A percentile compares a stretch with the other conserved stretches of the same genome.
phyloP scores from a whole-genome alignment of 306 rosid species.

The Albizia julibrissin region DNA sequence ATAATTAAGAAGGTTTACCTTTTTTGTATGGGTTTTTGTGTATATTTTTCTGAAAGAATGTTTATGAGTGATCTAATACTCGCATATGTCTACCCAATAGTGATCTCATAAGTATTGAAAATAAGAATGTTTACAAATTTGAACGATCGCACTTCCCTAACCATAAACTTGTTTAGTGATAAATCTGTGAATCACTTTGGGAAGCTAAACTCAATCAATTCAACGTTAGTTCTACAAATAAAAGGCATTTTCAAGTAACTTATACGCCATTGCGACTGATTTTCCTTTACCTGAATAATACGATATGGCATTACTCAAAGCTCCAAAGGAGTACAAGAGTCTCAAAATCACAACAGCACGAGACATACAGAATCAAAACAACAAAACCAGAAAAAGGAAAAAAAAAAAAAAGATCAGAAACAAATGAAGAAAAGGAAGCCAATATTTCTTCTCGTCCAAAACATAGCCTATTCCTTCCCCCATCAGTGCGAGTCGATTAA shows the following conservation, averaged over 20 bases:
- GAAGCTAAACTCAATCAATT: not conserved
- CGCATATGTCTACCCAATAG: not conserved
- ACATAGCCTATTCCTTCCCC: no score
- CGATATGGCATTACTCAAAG: not conserved
- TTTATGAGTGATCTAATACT: not conserved
- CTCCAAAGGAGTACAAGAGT: no score
- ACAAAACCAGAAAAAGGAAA: not conserved
- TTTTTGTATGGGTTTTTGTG: conserved; percentile 13
- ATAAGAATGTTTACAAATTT: not conserved
- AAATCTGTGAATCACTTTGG: not conserved
- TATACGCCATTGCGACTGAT: not conserved
- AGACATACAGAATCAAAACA: not conserved
- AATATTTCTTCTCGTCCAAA: no score
- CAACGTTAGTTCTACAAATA: not conserved
- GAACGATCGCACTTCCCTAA: not conserved
- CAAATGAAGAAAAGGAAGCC: no score
- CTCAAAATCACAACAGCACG: not conserved
- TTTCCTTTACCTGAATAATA: not conserved
- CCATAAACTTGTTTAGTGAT: not conserved
- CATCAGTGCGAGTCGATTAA: no score
- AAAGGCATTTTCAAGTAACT: not conserved
- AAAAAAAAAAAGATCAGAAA: no score
- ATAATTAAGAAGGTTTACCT: conserved; percentile 35
- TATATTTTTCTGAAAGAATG: conserved; percentile 3
- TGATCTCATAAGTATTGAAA: not conserved